Conservation (phyloP, 345 rosid species). For the Cochlearia excelsa region DNA sequence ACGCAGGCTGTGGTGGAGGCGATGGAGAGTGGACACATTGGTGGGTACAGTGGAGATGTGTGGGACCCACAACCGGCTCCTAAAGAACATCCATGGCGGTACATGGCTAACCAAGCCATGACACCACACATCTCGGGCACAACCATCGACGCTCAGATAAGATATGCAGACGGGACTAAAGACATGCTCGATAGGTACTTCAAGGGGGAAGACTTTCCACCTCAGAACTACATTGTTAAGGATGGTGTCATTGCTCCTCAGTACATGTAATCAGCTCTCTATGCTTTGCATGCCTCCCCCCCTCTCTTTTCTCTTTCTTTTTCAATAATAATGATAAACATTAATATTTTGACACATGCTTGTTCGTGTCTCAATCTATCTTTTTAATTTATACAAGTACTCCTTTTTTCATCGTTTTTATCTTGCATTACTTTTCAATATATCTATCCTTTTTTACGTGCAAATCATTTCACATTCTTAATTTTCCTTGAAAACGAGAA, state of each 20-base stretch:
- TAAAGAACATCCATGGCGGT: conserved; percentile 97
- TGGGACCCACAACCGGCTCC: conserved; percentile 99
- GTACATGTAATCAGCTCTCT: conserved; percentile 43
- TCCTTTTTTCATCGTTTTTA: no score
- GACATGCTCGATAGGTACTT: conserved; percentile 93
- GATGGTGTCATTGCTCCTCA: conserved; percentile 80
- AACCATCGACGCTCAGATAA: conserved; percentile 95
- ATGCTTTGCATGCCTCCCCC: no score
- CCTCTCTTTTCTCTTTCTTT: no score
- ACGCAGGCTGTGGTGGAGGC: conserved; percentile 87
- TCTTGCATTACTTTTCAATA: no score
- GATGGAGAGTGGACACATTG: no score
- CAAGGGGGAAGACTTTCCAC: conserved; percentile 83
- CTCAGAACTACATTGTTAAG: conserved; percentile 76
- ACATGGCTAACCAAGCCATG: conserved; percentile 99
- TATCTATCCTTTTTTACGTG: no score
- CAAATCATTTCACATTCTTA: no score
- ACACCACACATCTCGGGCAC: conserved; percentile 97
- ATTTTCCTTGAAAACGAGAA: no score
- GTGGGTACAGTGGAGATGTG: conserved; percentile 91
- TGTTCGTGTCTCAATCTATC: no score
- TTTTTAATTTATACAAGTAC: no score
- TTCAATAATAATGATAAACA: no score
- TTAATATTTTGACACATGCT: no score
- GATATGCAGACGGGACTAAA: conserved; percentile 84